Evolutionary conservation across 352 stramenopile genomes (phyloP), one percentile per base, ranked within the genome.

Genomic region (Phytophthora crassamura): DNA sequence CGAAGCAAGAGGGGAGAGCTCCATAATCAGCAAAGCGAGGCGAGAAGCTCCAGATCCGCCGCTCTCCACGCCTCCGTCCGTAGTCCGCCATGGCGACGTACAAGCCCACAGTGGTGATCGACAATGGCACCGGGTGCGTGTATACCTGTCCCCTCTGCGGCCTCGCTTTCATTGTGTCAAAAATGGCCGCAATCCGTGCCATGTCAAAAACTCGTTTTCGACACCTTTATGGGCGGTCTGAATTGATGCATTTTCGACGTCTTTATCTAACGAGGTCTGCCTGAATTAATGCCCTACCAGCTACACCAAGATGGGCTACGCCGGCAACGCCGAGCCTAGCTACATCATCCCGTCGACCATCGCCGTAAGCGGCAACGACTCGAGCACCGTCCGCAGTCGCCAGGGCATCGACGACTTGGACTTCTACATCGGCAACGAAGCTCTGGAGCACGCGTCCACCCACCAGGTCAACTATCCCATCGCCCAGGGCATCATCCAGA

Each of bases 221-320:
- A 38, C 10, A 43, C 45, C 10, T 47, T 22, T 22, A 3, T n/a
- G 22, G 22, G 22, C 22, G 22, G 22, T 25, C 22, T 25, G 22
- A 25, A 25, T 25, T 25, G 22, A 1, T 25, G 22, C 22, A 25
- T 25, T 25, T 25, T 25, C 22, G 22, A 25, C 22, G 22, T 52
- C 16, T n/a, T 22, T 35, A 46, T 38, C 43, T 25, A 32, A 25
- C 11, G 20, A 8, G 25, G 18, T 53, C 20, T 53, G 14, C 66
- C 35, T 58, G 39, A 51, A 14, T 7, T 28, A 8, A 54, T 52
- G 45, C 45, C 41, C 20, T 62, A 16, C 34, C 66, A 97, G 93
- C 33, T 98, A 98, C 78, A 98, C 95, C 40, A 99, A 99, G 81
- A 97, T 98, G 82, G 96, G 96, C 18, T 99, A 98, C 66, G 89